phyloP scores from a whole-genome alignment of 1,284 basidiomycete genomes.

The Melampsora larici-populina region DNA sequence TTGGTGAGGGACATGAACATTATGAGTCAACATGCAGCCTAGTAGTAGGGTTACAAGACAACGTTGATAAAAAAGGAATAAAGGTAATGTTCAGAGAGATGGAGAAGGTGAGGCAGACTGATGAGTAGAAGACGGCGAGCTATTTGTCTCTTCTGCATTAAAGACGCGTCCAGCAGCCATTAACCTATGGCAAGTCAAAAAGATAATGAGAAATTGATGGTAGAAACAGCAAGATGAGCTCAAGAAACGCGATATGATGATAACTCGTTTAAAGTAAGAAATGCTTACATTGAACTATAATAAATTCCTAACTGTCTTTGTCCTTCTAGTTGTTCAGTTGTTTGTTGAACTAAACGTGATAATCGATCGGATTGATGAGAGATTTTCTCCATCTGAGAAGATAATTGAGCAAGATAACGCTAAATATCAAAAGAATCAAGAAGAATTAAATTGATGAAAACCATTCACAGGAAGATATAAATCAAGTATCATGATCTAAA shows the following conservation, averaged over 20 bases:
- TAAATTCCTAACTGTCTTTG: constrained; percentile 5
- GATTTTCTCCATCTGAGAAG: constrained; percentile 5
- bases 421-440: neutral
- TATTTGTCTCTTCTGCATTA: neutral
- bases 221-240: neutral
- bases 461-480: neutral
- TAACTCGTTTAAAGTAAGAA: neutral
- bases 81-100: neutral
- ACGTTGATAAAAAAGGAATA: too few relatives aligned
- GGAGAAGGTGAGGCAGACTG: neutral
- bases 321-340: neutral
- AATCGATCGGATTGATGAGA: constrained; percentile 3
- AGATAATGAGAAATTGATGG: neutral
- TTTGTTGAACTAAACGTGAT: neutral
- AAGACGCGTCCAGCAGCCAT: constrained; percentile 2
- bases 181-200: neutral
- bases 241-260: neutral
- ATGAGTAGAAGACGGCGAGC: neutral
- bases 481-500: neutral
- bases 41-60: too few relatives aligned
- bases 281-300: constrained; percentile 8
- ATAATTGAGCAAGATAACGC: constrained; percentile 5
- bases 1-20: too few relatives aligned
- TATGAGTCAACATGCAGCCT: too few relatives aligned
- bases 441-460: neutral